Base-by-base conservation (phyloP, 805 yeast species). In the Lipomyces yamanashiensis region DNA sequence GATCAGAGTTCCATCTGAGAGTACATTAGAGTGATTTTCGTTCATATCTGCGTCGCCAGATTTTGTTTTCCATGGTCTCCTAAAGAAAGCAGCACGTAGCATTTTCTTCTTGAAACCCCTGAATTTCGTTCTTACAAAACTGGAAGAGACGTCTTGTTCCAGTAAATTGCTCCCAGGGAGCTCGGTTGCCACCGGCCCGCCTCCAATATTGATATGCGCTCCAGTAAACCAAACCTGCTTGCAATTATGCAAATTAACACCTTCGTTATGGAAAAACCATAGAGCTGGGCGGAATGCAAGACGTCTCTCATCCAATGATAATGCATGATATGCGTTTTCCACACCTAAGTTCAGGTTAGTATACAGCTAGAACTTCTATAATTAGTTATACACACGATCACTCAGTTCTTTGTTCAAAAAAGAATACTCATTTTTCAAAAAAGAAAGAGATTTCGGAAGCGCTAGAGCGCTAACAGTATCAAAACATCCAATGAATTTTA, bases 171-270 rank as follows among this genome's bases (percentile, higher is more conserved):
- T 39, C 15, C 55, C 52, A 2, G 36, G 39, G 5, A 39, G 36
- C 37, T 34, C 28, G 12, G 33, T 17, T 17, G 12, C 12, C 52
- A 61, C 41, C 9, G 40, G 21, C 17, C 67, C 66, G 23, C 67
- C 67, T 48, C 67, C 67, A 33, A 61, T 15, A 36, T 64, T 61
- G 19, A 45, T 15, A 36, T 64, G 67, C 5, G 34, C 55, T 13
- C 67, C 67, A 10, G 67, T 56, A 49, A 64, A 64, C 67, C 67
- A 64, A 0, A 57, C 59, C 50, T 64, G 67, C 58, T 62, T 52
- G 53, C 28, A 55, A n/a, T 60, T 50, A 19, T 23, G 12, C 3
- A 41, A 17, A n/a, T 39, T 43, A 13, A 19, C 15, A 12, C 28
- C 13, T 2, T 28, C 17, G 21, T 23, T 23, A 9, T 44, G 50